Evolutionary conservation across 2,329 filamentous ascomycete genomes (phyloP).

Genomic region (Gremmenia infestans): DNA sequence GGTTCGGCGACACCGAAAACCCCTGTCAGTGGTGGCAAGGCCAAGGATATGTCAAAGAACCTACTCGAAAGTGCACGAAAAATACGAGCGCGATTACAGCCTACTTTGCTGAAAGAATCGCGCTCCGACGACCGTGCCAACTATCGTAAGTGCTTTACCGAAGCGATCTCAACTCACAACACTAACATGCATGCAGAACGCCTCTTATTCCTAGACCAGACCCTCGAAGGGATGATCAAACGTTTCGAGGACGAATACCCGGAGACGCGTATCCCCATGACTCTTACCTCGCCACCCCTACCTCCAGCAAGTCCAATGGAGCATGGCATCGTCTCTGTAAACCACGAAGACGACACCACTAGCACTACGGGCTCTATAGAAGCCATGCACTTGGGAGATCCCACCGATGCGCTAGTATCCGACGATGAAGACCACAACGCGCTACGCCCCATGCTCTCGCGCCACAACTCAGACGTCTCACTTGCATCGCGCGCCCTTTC

Average conservation of each 20-base stretch:
- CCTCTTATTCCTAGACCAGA: slow-evolving; percentile 81
- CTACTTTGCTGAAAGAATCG: slow-evolving; percentile 72
- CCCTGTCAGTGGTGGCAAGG: slow-evolving; percentile 51
- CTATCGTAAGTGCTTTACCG: slow-evolving; percentile 57
- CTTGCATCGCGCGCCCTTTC: slow-evolving; percentile 60
- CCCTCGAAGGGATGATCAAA: slow-evolving; percentile 84
- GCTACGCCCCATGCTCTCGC: slow-evolving; percentile 42
- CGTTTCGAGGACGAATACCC: slow-evolving; percentile 96
- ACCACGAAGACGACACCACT: slow-evolving; percentile 2
- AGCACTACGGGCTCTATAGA: not conserved
- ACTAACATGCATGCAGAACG: slow-evolving; percentile 46
- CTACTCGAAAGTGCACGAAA: slow-evolving; percentile 82
- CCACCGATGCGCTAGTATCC: slow-evolving; percentile 29
- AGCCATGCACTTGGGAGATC: not conserved
- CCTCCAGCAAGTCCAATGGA: slow-evolving; percentile 31
- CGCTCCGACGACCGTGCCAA: slow-evolving; percentile 66
- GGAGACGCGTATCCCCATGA: slow-evolving; percentile 57
- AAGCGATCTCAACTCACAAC: not conserved
- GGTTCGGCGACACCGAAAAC: slow-evolving; percentile 43
- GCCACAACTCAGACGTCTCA: slow-evolving; percentile 62
- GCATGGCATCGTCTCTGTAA: slow-evolving; percentile 19
- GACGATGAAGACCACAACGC: slow-evolving; percentile 35
- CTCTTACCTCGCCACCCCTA: slow-evolving; percentile 6
- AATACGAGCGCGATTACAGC: slow-evolving; percentile 77
- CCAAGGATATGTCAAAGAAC: slow-evolving; percentile 91